A percentile compares a stretch with the other conserved stretches of the same genome.
Conservation (phyloP, 306 rosid genomes). For the Prunus armeniaca region DNA sequence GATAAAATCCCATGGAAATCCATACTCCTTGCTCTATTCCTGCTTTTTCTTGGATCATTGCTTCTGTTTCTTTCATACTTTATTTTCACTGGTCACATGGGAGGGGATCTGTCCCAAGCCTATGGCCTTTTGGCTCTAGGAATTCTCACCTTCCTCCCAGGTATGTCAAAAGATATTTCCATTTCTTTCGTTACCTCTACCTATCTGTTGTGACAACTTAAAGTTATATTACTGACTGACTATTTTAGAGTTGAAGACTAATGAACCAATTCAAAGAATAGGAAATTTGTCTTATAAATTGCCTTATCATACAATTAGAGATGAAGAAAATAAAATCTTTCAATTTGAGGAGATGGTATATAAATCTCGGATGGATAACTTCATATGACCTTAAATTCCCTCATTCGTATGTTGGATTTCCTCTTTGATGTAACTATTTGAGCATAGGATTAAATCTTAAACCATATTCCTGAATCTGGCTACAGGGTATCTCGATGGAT, state of each 20-base stretch:
- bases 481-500: neutral
- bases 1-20: constrained; percentile 96
- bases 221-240: neutral
- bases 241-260: neutral
- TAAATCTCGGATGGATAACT: neutral
- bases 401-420: neutral
- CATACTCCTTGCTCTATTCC: constrained; percentile 78
- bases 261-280: neutral
- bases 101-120: constrained; percentile 85
- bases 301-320: neutral
- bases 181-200: neutral
- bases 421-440: neutral
- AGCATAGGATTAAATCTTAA: neutral
- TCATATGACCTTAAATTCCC: neutral
- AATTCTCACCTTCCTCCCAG: constrained; percentile 88
- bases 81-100: constrained; percentile 91
- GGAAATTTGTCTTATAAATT: neutral
- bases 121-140: constrained; percentile 88
- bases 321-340: neutral
- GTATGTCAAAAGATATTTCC: constrained; percentile 35
- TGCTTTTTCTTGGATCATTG: constrained; percentile 62
- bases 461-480: neutral
- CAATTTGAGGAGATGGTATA: neutral
- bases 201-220: neutral
- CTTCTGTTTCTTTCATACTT: constrained; percentile 84